Evolutionary conservation across 164 flowering plant genomes (phyloP).

Genomic region (Stephania yunnanensis): DNA sequence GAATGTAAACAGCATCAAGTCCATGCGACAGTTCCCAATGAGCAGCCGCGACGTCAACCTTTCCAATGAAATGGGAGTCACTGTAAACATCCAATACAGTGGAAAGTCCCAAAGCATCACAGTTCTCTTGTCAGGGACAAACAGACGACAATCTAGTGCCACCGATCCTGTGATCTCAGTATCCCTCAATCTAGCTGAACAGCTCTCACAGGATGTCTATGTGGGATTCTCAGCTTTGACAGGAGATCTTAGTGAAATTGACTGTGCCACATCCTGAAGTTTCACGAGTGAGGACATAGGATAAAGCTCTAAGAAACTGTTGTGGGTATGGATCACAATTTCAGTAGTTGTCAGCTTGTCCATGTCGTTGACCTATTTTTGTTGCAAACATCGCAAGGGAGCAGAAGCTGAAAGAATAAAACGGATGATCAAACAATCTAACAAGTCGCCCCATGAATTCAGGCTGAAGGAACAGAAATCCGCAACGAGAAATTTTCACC

Average conservation of each 20-base stretch:
- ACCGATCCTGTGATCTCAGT: constrained; percentile 20
- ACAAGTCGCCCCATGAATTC: neutral
- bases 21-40: constrained; percentile 24
- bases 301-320: neutral
- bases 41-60: constrained; percentile 20
- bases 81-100: constrained; percentile 25
- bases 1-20: constrained; percentile 32
- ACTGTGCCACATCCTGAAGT: constrained; percentile 43
- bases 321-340: constrained; percentile 31
- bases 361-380: neutral
- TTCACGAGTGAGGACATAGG: constrained; percentile 25
- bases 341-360: constrained; percentile 11
- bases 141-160: neutral
- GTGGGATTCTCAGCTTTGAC: constrained; percentile 62
- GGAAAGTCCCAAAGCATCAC: constrained; percentile 21
- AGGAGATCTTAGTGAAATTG: constrained; percentile 30
- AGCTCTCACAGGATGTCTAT: constrained; percentile 34
- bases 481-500: constrained; percentile 9
- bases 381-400: neutral
- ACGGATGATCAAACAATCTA: neutral
- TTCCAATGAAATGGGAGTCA: constrained; percentile 13
- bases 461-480: constrained; percentile 7
- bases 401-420: neutral
- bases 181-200: constrained; percentile 27
- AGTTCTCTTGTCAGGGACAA: constrained; percentile 19